Evolutionary conservation across 306 rosid species (phyloP), one percentile per base, ranked within the genome.

Genomic region (Quercus alba): DNA sequence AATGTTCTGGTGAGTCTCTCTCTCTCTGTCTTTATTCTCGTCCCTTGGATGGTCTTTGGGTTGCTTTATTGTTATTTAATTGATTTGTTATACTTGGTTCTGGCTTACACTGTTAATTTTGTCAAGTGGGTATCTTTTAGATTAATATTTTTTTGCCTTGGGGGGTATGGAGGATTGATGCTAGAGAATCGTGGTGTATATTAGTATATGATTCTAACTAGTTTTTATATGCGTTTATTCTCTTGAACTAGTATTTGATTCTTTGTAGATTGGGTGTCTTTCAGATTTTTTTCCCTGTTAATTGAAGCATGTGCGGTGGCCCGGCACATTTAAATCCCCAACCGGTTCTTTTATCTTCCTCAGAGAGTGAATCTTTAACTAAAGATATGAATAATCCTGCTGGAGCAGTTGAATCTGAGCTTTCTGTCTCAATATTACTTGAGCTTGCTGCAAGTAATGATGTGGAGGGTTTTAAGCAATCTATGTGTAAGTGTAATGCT

Each of bases 391-490:
- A 78, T 77, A 75, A 81, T n/a, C 75, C 83, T 62, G 80, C 89
- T 2, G 26, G 28, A 46, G 35, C 35, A 3, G 84, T 86, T 74
- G 82, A 82, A 80, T 78, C 91, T 0, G 94, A 86, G 55, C 89
- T 84, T 88, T 87, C 91, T 86, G 87, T 86, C 77, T 84, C 89
- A 55, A 84, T 82, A 56, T 80, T 91, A 74, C 89, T 90, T 46
- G 98, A 94, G 69, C 82, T 87, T 85, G 97, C 97, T 81, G 87
- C 98, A 55, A 86, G 89, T 91, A 94, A 94, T 75, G 96, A 94
- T 84, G 79, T 75, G 30, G 90, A 90, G 64, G 93, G 89, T 26
- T 88, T 90, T 71, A 91, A 90, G 87, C 79, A 46, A 56, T 72
- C 82, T 69, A 73, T 94, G 69, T 82, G 73, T 67, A 85, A 90